Base-by-base conservation (phyloP, 495 filamentous ascomycete species). In the Talaromyces nanjingensis region DNA sequence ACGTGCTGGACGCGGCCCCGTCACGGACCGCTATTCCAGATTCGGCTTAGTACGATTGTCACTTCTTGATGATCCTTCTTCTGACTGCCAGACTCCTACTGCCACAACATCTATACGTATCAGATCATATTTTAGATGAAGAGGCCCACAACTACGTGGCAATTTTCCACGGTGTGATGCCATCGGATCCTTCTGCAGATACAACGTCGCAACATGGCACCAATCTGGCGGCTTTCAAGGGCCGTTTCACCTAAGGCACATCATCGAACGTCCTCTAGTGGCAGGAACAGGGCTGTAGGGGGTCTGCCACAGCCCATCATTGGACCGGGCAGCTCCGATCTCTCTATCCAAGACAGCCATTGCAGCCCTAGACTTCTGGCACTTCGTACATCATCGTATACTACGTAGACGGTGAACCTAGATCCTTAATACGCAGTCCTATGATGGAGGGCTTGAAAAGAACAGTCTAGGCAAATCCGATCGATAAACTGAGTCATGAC, bases 271-370 rank as follows among this genome's bases (percentile, higher is more conserved):
- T 22, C 16, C 18, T 49, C 45, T 49, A 49, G 45, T 49, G 5
- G 18, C 45, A 49, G 45, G 45, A 20, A 49, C 18, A 49, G 45
- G 7, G 37, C 37, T 42, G 37, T 42, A 42, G 37, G 45, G 45
- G 45, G 45, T 49, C 16, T 49, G 18, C 45, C n/a, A 49, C 45
- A 49, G 18, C 18, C 18, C n/a, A 49, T 56, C 4, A 56, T 56
- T 56, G 53, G 53, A 56, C 22, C 53, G 53, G 53, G n/a, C 53
- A 56, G 53, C 53, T 56, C 53, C 53, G 53, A 56, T 29, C n/a
- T n/a, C 14, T 56, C 22, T 49, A 49, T 49, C n/a, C 45, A 18
- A 20, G 45, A 49, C 45, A 49, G 18, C n/a, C 45, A 20, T 18
- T 20, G 45, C 45, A 49, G 7, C 45, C 11, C 6, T 47, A 49